Evolutionary conservation across 139 green algal species (phyloP).

Genomic region (Trebouxia sp.): DNA sequence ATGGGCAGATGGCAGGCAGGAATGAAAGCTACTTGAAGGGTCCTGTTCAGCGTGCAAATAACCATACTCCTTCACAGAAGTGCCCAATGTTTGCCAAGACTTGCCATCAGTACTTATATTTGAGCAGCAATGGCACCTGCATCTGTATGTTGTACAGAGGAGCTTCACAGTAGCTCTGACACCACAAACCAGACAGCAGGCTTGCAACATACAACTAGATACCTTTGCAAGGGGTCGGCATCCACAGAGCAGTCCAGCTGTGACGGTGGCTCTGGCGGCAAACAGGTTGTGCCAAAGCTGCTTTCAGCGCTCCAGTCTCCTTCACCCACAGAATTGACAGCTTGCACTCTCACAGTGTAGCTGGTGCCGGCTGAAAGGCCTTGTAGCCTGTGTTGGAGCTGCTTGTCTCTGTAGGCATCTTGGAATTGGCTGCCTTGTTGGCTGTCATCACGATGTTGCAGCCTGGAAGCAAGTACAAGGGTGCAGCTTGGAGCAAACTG

Average conservation of each 20-base stretch:
- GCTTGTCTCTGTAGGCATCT: neutral
- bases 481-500: neutral
- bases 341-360: constrained; percentile 1
- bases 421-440: neutral
- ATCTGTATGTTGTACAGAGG: neutral
- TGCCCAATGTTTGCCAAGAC: too few species aligned
- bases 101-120: too few species aligned
- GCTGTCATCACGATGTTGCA: neutral
- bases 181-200: neutral
- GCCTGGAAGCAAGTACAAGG: neutral
- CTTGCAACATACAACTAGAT: neutral
- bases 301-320: neutral
- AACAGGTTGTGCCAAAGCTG: neutral
- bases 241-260: neutral
- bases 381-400: neutral
- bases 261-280: constrained; percentile 1
- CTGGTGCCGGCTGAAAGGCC: neutral
- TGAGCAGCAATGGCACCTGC: too few species aligned
- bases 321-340: neutral
- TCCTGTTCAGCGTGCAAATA: too few species aligned
- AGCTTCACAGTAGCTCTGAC: neutral
- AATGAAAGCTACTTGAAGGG: too few species aligned
- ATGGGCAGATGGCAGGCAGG: too few species aligned
- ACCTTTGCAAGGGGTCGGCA: constrained; percentile 7
- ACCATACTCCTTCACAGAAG: too few species aligned